Evolutionary conservation across 2,329 filamentous ascomycete genomes (phyloP), one percentile per base, ranked within the genome.

Genomic region (Endothia cerciana): DNA sequence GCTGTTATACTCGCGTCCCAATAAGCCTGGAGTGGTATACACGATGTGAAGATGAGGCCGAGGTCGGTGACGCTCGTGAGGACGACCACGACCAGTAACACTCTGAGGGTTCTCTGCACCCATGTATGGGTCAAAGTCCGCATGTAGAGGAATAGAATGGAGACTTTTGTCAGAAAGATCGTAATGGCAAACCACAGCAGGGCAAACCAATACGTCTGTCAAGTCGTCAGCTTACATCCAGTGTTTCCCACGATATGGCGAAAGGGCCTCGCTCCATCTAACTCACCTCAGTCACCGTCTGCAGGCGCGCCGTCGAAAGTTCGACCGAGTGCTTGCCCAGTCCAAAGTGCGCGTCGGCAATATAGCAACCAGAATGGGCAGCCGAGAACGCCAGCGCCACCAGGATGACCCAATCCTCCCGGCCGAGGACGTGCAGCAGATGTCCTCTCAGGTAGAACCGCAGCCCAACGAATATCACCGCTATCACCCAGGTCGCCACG

Each of bases 401-500:
- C n/a, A 77, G 15, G 51, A 77, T 73, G 4, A 73, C 70, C 71
- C 75, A 77, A 64, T 78, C 76, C 60, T 77, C 76, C 3, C 68
- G 25, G 63, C 75, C 76, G 62, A 76, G 73, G 51, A 76, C 72
- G 65, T 74, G 74, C 51, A 77, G 73, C 63, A 77, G 63, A 7
- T 70, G 66, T 6, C 72, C 69, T 63, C 76, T 67, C 33, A 76
- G 75, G 49, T 74, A 77, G 47, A 77, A 70, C 4, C 76, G 75
- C 36, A 74, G 38, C 7, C 67, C 60, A 28, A 75, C 71, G n/a
- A 76, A 67, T 0, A 73, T 19, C 22, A 73, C 74, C 2, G 75
- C 73, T 33, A 77, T 65, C 25, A 43, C 40, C 61, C 66, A 66
- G 45, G 62, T 69, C 15, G 56, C 38, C 17, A 49, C 55, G 22